These are phyloP conservation scores for Amphibolis antarctica DNA, from an alignment of 106 monocot genomes.

Conservation along the genomic window DNA sequence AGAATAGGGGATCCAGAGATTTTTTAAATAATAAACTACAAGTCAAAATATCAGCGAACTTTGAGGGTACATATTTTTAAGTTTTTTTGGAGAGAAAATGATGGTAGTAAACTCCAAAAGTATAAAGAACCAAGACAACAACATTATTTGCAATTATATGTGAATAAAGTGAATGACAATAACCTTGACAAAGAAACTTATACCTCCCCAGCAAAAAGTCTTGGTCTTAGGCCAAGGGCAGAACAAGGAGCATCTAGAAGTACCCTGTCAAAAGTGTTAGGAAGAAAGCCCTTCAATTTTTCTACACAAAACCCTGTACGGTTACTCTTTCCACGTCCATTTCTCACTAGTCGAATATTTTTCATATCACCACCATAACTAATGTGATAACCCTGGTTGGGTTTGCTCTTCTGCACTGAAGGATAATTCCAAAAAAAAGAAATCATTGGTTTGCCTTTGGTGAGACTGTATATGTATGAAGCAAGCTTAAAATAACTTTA, in stretches of 20 bases:
- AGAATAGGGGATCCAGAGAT: too few relatives aligned
- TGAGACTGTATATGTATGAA: too few relatives aligned
- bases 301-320: slow-evolving; percentile 38
- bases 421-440: background rate
- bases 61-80: too few relatives aligned
- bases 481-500: too few relatives aligned
- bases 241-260: slow-evolving; percentile 97
- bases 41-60: too few relatives aligned
- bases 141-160: too few relatives aligned
- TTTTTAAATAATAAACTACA: too few relatives aligned
- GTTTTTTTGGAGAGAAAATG: too few relatives aligned
- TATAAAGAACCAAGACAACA: too few relatives aligned
- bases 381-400: slow-evolving; percentile 13
- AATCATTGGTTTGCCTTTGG: too few relatives aligned
- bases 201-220: slow-evolving; percentile 88
- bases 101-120: too few relatives aligned
- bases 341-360: slow-evolving; percentile 32
- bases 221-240: slow-evolving; percentile 92
- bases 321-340: slow-evolving; percentile 85
- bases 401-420: slow-evolving; percentile 18
- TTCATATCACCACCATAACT: slow-evolving; percentile 32
- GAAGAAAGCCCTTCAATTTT: slow-evolving; percentile 63
- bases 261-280: slow-evolving; percentile 86
- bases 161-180: background rate
- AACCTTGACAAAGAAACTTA: background rate